Conservation (phyloP, 192 early-diverging fungal species). For the Oehlia diaphana region DNA sequence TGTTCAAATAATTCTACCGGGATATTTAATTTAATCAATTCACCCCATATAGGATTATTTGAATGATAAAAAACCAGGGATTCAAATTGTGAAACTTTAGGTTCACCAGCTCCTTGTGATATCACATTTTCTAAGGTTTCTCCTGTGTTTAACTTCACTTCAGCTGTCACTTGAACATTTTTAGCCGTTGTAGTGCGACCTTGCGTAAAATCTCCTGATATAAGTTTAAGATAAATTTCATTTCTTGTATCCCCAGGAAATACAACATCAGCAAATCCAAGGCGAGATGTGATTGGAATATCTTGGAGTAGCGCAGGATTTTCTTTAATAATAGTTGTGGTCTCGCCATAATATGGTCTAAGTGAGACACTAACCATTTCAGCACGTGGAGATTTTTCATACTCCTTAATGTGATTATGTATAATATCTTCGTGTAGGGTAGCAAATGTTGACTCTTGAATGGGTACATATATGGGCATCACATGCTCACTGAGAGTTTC, state of each 20-base stretch:
- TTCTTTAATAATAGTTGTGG: slow-evolving; percentile 40
- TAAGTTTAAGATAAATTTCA: slow-evolving; percentile 60
- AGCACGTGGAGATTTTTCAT: slow-evolving; percentile 42
- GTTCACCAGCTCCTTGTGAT: slow-evolving; percentile 42
- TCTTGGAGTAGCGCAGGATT: slow-evolving; percentile 45
- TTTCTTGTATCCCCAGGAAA: slow-evolving; percentile 56
- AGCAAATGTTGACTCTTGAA: slow-evolving; percentile 49
- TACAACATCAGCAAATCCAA: slow-evolving; percentile 64
- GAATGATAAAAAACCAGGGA: slow-evolving; percentile 64
- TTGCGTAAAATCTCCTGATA: slow-evolving; percentile 56
- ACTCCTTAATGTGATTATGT: slow-evolving; percentile 44
- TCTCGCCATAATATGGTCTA: slow-evolving; percentile 43
- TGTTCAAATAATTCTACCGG: slow-evolving; percentile 51
- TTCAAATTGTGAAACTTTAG: slow-evolving; percentile 46
- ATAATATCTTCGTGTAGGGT: slow-evolving; percentile 60
- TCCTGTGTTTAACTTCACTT: slow-evolving; percentile 58
- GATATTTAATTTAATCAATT: slow-evolving; percentile 66
- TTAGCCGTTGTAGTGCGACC: slow-evolving; percentile 38
- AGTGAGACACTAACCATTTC: slow-evolving; percentile 51
- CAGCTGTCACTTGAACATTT: slow-evolving; percentile 63
- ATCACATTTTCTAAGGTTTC: slow-evolving; percentile 56
- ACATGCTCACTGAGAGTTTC: slow-evolving; percentile 39
- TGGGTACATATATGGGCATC: slow-evolving; percentile 55
- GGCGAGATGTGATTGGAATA: slow-evolving; percentile 48
- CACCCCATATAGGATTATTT: slow-evolving; percentile 59